A percentile compares a stretch with the other conserved stretches of the same genome.
Conservation (phyloP, 257 asterid species). For the Perilla frutescens region DNA sequence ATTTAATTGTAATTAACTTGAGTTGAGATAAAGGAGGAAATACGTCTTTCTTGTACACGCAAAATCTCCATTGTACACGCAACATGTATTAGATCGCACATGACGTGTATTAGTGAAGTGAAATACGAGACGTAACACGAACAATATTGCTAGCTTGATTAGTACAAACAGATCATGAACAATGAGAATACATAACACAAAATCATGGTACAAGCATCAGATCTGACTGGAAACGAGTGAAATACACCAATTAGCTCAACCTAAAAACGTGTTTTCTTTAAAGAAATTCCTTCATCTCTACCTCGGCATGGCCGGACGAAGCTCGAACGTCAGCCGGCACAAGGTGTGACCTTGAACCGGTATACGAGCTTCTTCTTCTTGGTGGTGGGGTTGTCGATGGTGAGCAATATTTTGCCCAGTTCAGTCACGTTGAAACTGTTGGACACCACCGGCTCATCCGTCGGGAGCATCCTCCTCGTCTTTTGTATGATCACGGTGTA, state of each 20-base stretch:
- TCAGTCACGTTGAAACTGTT: slow-evolving; percentile 67
- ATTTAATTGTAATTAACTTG: too few relatives aligned
- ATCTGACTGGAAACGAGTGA: slow-evolving; percentile 25
- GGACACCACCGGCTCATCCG: slow-evolving; percentile 68
- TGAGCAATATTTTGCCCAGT: slow-evolving; percentile 78
- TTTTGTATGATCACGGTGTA: slow-evolving; percentile 81
- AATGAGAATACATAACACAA: slow-evolving; percentile 17
- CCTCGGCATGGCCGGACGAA: neutral
- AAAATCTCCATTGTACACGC: too few relatives aligned
- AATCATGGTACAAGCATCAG: neutral
- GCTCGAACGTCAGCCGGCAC: slow-evolving; percentile 34
- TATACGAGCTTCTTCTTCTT: slow-evolving; percentile 85
- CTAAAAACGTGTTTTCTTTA: slow-evolving; percentile 18
- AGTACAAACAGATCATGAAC: slow-evolving; percentile 8
- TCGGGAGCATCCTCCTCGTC: slow-evolving; percentile 64
- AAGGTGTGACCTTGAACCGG: slow-evolving; percentile 73
- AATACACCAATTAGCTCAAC: slow-evolving; percentile 17
- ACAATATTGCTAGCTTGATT: neutral
- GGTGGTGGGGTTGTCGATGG: slow-evolving; percentile 74
- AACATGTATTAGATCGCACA: too few relatives aligned
- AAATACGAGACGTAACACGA: neutral
- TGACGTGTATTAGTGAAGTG: too few relatives aligned
- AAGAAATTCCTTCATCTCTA: neutral
- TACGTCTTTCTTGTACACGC: too few relatives aligned
- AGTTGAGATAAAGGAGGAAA: too few relatives aligned